Evolutionary conservation across 2,329 filamentous ascomycete genomes (phyloP).

Genomic region (Elsinoe ampelina): DNA sequence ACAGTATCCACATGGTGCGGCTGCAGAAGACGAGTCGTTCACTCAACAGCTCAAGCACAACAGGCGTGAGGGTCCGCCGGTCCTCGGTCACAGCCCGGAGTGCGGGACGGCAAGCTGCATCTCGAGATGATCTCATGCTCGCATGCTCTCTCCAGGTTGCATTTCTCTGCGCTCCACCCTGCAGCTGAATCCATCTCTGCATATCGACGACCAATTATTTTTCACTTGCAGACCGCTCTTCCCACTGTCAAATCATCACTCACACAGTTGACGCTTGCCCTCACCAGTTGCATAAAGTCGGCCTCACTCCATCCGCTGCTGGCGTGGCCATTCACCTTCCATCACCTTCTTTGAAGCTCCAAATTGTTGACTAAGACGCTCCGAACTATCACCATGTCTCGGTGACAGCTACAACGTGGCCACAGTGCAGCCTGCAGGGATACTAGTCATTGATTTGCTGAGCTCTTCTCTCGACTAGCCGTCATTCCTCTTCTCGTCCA

Average conservation of each 20-base stretch:
- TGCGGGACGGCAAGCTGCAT: background rate
- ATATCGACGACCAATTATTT: slow-evolving; percentile 10
- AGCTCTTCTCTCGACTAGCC: background rate
- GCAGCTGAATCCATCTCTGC: background rate
- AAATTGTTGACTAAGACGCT: slow-evolving; percentile 8
- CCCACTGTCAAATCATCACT: background rate
- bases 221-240: slow-evolving; percentile 3
- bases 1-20: no score
- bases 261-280: background rate
- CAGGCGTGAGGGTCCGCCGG: no score
- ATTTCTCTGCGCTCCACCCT: background rate
- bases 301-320: background rate
- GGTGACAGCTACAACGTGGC: slow-evolving; percentile 7
- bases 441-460: slow-evolving; percentile 1
- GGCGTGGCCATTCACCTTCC: background rate
- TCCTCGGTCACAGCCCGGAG: no score
- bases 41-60: no score
- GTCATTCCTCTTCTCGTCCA: slow-evolving; percentile 8
- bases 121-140: background rate
- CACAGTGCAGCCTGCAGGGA: slow-evolving; percentile 4
- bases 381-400: background rate
- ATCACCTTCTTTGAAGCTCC: slow-evolving; percentile 7
- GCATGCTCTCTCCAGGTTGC: no score
- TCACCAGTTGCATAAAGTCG: background rate
- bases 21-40: no score